These are phyloP conservation scores for Entomortierella beljakovae DNA, from an alignment of 192 early-diverging fungal species.

Conservation along the genomic window DNA sequence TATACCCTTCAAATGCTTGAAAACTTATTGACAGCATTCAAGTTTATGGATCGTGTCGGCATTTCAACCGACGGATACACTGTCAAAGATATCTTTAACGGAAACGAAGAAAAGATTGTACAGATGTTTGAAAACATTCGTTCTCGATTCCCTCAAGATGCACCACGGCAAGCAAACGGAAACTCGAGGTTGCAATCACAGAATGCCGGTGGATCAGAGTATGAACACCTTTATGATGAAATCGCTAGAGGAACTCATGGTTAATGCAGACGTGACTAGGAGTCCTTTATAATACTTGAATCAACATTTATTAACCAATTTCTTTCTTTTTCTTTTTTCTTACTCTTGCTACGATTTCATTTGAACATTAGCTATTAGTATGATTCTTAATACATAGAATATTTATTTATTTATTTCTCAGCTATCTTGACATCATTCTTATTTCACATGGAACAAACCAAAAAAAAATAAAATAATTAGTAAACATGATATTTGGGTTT, in stretches of 20 bases:
- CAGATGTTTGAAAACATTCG: constrained; percentile 45
- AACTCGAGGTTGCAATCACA: neutral
- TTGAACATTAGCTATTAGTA: too few relatives aligned
- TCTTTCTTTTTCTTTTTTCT: neutral
- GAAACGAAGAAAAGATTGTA: constrained; percentile 48
- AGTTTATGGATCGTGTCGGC: constrained; percentile 68
- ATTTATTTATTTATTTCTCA: too few relatives aligned
- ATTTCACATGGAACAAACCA: too few relatives aligned
- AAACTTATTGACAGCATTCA: constrained; percentile 63
- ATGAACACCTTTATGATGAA: constrained; percentile 43
- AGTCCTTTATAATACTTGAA: neutral
- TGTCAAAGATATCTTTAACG: constrained; percentile 62
- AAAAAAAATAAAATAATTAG: too few relatives aligned
- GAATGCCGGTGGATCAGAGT: constrained; percentile 28
- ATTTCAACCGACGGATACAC: constrained; percentile 64
- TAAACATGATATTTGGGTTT: too few relatives aligned
- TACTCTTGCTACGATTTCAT: neutral
- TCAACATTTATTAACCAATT: neutral
- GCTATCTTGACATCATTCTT: too few relatives aligned
- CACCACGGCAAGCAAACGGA: neutral
- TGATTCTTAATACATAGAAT: too few relatives aligned
- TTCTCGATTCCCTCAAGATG: constrained; percentile 27
- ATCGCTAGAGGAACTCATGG: constrained; percentile 38
- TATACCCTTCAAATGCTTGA: constrained; percentile 65
- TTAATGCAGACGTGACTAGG: neutral